Evolutionary conservation across 2,329 filamentous ascomycete genomes (phyloP).

Genomic region (Cordyceps tenuipes): DNA sequence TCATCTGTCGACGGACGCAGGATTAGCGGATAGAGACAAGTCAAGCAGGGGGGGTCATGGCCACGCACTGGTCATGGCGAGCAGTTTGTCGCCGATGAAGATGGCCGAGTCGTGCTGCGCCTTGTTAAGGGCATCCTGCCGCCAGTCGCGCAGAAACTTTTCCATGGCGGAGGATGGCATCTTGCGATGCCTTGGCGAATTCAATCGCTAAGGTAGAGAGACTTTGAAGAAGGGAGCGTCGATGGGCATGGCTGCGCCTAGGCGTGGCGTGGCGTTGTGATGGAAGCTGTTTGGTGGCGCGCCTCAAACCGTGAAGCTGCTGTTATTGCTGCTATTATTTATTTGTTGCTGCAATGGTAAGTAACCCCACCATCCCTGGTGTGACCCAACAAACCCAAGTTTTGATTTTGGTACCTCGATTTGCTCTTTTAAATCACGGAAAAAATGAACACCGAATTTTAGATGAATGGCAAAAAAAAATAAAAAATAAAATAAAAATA

Average conservation of each 20-base stretch:
- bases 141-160: slow-evolving; percentile 86
- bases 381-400: neutral
- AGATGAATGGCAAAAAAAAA: no score
- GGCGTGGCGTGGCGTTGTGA: neutral
- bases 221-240: neutral
- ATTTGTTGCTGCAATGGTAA: neutral
- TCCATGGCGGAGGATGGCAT: slow-evolving; percentile 54
- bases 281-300: slow-evolving; percentile 3
- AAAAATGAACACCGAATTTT: no score
- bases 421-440: no score
- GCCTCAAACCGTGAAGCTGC: neutral
- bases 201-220: neutral
- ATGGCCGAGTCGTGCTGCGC: slow-evolving; percentile 95
- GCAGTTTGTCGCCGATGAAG: slow-evolving; percentile 92
- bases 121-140: slow-evolving; percentile 90
- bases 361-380: neutral
- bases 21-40: neutral
- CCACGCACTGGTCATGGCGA: slow-evolving; percentile 77
- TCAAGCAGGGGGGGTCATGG: slow-evolving; percentile 10
- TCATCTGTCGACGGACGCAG: slow-evolving; percentile 50
- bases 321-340: no score
- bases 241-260: neutral
- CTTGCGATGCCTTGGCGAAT: neutral
- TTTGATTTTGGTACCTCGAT: neutral
- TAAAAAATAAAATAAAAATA: no score